Conservation (phyloP, 1,284 basidiomycete genomes). For the Cystobasidium sp. region DNA sequence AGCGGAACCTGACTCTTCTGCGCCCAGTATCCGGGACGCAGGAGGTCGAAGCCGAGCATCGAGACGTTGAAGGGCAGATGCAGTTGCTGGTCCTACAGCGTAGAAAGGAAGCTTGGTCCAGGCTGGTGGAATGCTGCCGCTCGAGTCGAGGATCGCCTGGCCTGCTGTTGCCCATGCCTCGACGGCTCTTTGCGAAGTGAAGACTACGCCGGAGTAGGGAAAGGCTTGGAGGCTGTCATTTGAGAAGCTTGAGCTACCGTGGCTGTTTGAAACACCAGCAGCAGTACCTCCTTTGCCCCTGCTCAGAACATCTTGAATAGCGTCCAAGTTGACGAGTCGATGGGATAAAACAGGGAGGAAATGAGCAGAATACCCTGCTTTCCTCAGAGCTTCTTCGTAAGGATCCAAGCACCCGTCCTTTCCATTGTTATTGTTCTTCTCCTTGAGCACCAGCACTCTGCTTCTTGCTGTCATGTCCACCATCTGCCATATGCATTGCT, state of each 20-base stretch:
- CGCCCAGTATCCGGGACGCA: slow-evolving; percentile 63
- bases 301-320: slow-evolving; percentile 61
- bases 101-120: slow-evolving; percentile 66
- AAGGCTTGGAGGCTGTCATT: not conserved
- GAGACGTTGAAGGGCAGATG: slow-evolving; percentile 61
- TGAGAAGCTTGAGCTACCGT: not conserved
- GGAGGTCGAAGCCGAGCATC: slow-evolving; percentile 54
- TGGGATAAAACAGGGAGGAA: slow-evolving; percentile 73
- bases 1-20: slow-evolving; percentile 66
- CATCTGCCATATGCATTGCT: not conserved
- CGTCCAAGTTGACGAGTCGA: slow-evolving; percentile 61
- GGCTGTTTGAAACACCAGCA: slow-evolving; percentile 55
- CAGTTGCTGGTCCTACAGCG: slow-evolving; percentile 71
- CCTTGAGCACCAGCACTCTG: slow-evolving; percentile 42
- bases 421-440: slow-evolving; percentile 10
- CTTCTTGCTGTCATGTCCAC: not conserved
- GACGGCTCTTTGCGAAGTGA: slow-evolving; percentile 73
- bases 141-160: not conserved
- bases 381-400: slow-evolving; percentile 62
- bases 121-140: not conserved
- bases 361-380: slow-evolving; percentile 61
- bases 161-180: slow-evolving; percentile 66
- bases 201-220: slow-evolving; percentile 65
- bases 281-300: too few relatives aligned
- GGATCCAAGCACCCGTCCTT: slow-evolving; percentile 57